Evolutionary conservation across 331 rosid species (phyloP).

Genomic region (Telfairia occidentalis): DNA sequence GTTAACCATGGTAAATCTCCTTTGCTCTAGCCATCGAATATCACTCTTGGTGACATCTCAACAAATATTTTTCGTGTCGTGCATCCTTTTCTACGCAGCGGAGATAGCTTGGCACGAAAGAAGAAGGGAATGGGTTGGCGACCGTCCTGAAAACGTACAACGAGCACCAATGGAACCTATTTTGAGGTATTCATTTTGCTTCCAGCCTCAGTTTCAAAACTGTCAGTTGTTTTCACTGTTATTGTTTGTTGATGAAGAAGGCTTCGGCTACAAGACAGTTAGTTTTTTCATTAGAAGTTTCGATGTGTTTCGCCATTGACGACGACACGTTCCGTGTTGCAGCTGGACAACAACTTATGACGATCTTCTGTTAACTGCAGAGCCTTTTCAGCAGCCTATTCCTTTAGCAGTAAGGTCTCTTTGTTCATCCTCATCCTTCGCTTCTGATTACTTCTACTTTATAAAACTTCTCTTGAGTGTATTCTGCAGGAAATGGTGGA

Average conservation of each 20-base stretch:
- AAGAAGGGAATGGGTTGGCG: conserved; percentile 61
- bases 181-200: conserved; percentile 36
- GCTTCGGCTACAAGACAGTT: neutral
- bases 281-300: neutral
- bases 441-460: neutral
- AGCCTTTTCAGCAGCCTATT: conserved; percentile 50
- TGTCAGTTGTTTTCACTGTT: neutral
- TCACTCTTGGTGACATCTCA: neutral
- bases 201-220: neutral
- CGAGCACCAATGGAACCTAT: conserved; percentile 40
- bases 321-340: conserved; percentile 21
- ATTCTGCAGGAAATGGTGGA: conserved; percentile 60
- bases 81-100: conserved; percentile 31
- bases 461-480: conserved; percentile 6
- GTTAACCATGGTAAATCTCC: conserved; percentile 39
- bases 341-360: conserved; percentile 51
- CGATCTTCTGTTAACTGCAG: conserved; percentile 45
- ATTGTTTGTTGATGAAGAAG: neutral
- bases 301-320: neutral
- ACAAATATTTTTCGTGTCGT: neutral
- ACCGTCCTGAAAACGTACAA: conserved; percentile 25
- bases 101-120: conserved; percentile 55
- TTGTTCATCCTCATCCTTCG: neutral
- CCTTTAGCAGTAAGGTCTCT: conserved; percentile 53
- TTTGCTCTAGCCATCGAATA: neutral